Evolutionary conservation across 805 yeast species (phyloP).

Genomic region (Yamadazyma ubonensis): DNA sequence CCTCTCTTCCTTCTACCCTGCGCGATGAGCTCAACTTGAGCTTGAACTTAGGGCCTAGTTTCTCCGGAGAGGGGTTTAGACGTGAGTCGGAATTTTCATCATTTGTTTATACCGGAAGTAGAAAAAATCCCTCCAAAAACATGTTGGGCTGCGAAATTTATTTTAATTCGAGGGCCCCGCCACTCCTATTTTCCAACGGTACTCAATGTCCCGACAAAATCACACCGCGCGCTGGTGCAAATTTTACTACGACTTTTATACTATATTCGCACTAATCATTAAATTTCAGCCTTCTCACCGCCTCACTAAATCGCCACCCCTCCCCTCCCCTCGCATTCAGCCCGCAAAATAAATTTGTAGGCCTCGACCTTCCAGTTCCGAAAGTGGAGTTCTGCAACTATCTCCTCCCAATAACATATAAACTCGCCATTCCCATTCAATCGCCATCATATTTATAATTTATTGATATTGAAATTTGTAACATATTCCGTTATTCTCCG

Average conservation of each 20-base stretch:
- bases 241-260: no score
- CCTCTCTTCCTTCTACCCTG: no score
- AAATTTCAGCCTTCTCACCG: neutral
- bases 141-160: neutral
- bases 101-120: neutral
- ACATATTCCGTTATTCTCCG: neutral
- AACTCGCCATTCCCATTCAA: neutral
- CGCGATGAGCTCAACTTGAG: neutral
- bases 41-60: neutral
- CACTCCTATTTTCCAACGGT: neutral
- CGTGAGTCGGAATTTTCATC: neutral
- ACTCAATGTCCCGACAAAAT: neutral
- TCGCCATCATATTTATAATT: no score
- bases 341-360: neutral
- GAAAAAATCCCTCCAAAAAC: neutral
- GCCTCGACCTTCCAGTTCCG: constrained; percentile 3
- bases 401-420: constrained; percentile 6
- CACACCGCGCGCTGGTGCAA: no score
- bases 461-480: no score
- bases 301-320: neutral
- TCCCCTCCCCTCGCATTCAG: neutral
- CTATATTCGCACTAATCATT: no score
- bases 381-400: constrained; percentile 5
- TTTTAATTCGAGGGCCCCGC: neutral
- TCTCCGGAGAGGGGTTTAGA: neutral